Evolutionary conservation across 805 yeast species (phyloP).

Genomic region (Cyberlindnera bimundalis): DNA sequence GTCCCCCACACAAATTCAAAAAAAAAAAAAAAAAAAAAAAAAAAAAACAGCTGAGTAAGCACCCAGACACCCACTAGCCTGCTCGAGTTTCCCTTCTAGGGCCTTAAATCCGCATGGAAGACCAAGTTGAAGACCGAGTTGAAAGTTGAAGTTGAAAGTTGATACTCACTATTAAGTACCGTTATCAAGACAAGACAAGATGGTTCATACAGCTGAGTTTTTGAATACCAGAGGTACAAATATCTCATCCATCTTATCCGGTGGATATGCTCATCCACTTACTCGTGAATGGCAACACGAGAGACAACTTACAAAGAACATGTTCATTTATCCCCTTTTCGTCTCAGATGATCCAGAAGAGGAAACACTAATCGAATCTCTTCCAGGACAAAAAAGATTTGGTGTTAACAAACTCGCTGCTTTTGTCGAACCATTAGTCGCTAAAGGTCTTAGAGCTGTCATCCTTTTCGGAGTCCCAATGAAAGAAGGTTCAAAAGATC

Average conservation of each 20-base stretch:
- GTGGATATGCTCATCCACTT: slow-evolving; percentile 92
- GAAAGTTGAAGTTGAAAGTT: too few relatives aligned
- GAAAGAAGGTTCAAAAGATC: slow-evolving; percentile 72
- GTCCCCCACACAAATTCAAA: not conserved
- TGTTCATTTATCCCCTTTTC: slow-evolving; percentile 92
- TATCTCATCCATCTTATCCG: slow-evolving; percentile 77
- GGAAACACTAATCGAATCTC: slow-evolving; percentile 64
- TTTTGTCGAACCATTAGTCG: slow-evolving; percentile 64
- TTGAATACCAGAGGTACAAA: slow-evolving; percentile 53
- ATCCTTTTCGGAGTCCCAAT: slow-evolving; percentile 90
- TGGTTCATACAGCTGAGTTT: slow-evolving; percentile 71
- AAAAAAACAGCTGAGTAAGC: too few relatives aligned
- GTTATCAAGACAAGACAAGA: too few relatives aligned
- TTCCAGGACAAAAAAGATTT: slow-evolving; percentile 85
- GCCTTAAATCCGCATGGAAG: not conserved
- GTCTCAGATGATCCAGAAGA: slow-evolving; percentile 80
- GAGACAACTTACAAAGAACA: slow-evolving; percentile 75
- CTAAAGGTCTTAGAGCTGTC: slow-evolving; percentile 81
- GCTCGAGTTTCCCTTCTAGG: not conserved
- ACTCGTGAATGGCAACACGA: slow-evolving; percentile 89
- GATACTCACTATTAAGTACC: too few relatives aligned
- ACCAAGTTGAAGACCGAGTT: too few relatives aligned
- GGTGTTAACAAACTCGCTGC: slow-evolving; percentile 79
- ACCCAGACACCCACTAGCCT: slow-evolving; percentile 1
- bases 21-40: too few relatives aligned